Evolutionary conservation across 2,329 filamentous ascomycete genomes (phyloP).

Genomic region (Pseudogymnoascus sp.): DNA sequence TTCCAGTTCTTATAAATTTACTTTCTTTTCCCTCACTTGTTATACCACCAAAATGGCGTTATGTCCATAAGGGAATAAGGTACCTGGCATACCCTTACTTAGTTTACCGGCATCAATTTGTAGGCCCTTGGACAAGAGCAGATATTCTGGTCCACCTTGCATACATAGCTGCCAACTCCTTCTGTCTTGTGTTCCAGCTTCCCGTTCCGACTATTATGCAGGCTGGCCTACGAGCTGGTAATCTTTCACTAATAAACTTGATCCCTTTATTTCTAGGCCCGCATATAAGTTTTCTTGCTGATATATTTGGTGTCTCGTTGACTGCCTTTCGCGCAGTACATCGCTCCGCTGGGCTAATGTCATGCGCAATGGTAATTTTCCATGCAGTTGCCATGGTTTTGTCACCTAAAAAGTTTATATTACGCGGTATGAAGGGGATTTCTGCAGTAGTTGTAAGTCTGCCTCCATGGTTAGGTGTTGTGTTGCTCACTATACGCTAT

Average conservation of each 20-base stretch:
- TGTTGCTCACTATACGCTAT: background rate
- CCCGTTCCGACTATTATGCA: conserved; percentile 12
- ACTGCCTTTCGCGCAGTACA: conserved; percentile 14
- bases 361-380: conserved; percentile 14
- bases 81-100: conserved; percentile 16
- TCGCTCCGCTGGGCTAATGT: conserved; percentile 18
- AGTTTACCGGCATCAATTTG: conserved; percentile 13
- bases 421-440: background rate
- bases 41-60: conserved; percentile 10
- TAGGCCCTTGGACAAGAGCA: conserved; percentile 16
- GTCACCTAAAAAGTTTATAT: background rate
- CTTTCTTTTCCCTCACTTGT: conserved; percentile 11
- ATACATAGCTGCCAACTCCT: conserved; percentile 15
- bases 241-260: conserved; percentile 18
- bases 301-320: conserved; percentile 18
- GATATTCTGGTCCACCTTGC: conserved; percentile 14
- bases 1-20: conserved; percentile 12
- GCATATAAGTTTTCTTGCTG: conserved; percentile 20
- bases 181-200: conserved; percentile 15
- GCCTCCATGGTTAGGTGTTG: background rate
- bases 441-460: conserved; percentile 12
- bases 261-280: conserved; percentile 18
- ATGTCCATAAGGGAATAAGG: conserved; percentile 11
- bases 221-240: conserved; percentile 16
- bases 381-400: conserved; percentile 9